Percentiles rank a stretch among this genome's conserved stretches.
Conservation (phyloP, 805 yeast species). For the Wickerhamomyces silvicola region DNA sequence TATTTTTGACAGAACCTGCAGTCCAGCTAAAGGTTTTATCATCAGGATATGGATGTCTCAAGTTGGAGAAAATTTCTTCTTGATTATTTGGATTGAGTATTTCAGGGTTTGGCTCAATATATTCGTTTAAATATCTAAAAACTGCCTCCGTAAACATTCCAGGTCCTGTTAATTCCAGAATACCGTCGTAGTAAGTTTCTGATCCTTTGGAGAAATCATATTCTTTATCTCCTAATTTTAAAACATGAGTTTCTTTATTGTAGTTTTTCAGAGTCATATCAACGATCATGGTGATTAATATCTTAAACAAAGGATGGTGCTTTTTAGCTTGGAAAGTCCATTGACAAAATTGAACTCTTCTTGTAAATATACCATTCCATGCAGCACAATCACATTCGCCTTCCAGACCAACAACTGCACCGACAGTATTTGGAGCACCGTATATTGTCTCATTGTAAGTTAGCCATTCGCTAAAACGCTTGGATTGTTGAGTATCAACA, state of each 20-base stretch:
- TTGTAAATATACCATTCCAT: constrained; percentile 45
- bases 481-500: background rate
- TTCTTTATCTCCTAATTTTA: constrained; percentile 19
- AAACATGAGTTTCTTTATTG: constrained; percentile 21
- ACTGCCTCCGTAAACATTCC: constrained; percentile 45
- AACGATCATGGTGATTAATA: constrained; percentile 45
- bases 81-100: constrained; percentile 1
- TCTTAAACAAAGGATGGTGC: constrained; percentile 54
- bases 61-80: too few relatives aligned
- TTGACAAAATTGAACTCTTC: constrained; percentile 57
- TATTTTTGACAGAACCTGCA: background rate
- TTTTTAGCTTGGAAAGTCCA: constrained; percentile 57
- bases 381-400: constrained; percentile 45
- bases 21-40: background rate
- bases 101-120: too few relatives aligned
- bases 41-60: constrained; percentile 1
- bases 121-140: constrained; percentile 41
- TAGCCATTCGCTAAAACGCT: background rate
- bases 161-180: constrained; percentile 48
- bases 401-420: constrained; percentile 50
- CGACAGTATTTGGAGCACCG: constrained; percentile 31
- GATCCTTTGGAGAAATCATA: constrained; percentile 39
- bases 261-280: constrained; percentile 40
- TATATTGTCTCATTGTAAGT: constrained; percentile 7
- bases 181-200: constrained; percentile 55